phyloP scores from a whole-genome alignment of 441 rosid genomes.

The Croton setiger region DNA sequence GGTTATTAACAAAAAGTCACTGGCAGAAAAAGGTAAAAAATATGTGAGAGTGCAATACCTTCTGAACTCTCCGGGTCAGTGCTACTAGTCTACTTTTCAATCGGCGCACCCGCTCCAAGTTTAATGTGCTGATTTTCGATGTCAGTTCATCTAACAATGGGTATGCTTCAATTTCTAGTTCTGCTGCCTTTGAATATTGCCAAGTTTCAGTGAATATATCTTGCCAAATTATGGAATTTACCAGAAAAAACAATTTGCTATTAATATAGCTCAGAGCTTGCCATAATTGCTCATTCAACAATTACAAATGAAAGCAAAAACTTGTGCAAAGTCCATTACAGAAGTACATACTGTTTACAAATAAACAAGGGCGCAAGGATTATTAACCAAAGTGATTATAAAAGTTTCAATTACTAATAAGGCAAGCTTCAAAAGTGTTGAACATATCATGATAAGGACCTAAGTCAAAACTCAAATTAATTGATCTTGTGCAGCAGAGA shows the following conservation, averaged over 20 bases:
- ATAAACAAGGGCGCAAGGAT: neutral
- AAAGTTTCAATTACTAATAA: neutral
- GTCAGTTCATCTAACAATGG: conserved; percentile 95
- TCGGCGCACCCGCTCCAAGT: conserved; percentile 90
- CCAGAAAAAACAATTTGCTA: conserved; percentile 10
- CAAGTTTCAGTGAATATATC: conserved; percentile 18
- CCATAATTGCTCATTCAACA: neutral
- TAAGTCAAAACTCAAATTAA: neutral
- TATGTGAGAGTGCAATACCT: conserved; percentile 38
- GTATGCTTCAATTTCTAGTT: conserved; percentile 97
- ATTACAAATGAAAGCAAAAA: neutral
- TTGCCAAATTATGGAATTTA: conserved; percentile 14
- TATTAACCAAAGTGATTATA: neutral
- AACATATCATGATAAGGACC: conserved; percentile 4
- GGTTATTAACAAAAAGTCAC: conserved; percentile 1
- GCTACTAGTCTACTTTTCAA: conserved; percentile 98
- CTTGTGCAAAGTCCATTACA: neutral
- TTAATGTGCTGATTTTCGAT: conserved; percentile 92
- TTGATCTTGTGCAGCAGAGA: neutral
- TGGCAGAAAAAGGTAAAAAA: neutral
- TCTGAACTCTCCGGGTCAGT: conserved; percentile 92
- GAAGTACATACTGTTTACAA: neutral
- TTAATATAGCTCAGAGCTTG: conserved; percentile 5
- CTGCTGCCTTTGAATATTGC: conserved; percentile 70
- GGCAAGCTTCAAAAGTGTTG: neutral